Base-by-base conservation (phyloP, 768 basidiomycete species). In the Macrolepiota dolichaula region DNA sequence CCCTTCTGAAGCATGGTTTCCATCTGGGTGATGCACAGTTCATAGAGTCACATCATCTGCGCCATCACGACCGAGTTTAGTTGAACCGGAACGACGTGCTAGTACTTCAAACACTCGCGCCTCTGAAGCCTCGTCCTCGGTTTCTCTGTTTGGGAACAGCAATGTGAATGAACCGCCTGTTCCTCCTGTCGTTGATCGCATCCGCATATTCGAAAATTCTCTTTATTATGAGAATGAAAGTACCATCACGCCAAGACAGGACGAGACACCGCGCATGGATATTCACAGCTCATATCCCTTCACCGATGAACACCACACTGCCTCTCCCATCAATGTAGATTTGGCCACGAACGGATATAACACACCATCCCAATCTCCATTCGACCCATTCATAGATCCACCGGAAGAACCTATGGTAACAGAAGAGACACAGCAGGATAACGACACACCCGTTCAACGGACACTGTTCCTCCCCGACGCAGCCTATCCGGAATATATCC, bases 401-500 rank as follows among this genome's bases (percentile, higher is more conserved):
- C 35, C 15, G 4, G 52, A 27, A 19, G 35, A 29, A 46, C 25
- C 27, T 3, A 40, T 27, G 2, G n/a, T 25, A 40, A 22, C 15
- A 44, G 55, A 49, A 44, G 27, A 29, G 5, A 3, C 9, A 12
- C 10, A 11, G 3, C 22, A n/a, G 11, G 56, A 35, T 12, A 29
- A 22, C 46, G 47, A 25, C 29, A 13, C 35, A 13, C 36, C 37
- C 13, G 6, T 27, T 3, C 37, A 55, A 27, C 36, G 27, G 27
- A 40, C 37, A 17, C 38, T 25, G 5, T 24, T 37, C 15, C 36
- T 38, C 53, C 22, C 53, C 3, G 53, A 55, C 17, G 25, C 53
- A 27, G 29, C 32, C 7, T 57, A 57, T 57, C 56, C 56, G 22
- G 56, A 57, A 12, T 57, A 36, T 27, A 57, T 57, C 22, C 44